phyloP scores from a whole-genome alignment of 2,329 filamentous ascomycete genomes.

The Plectosphaerella plurivora region DNA sequence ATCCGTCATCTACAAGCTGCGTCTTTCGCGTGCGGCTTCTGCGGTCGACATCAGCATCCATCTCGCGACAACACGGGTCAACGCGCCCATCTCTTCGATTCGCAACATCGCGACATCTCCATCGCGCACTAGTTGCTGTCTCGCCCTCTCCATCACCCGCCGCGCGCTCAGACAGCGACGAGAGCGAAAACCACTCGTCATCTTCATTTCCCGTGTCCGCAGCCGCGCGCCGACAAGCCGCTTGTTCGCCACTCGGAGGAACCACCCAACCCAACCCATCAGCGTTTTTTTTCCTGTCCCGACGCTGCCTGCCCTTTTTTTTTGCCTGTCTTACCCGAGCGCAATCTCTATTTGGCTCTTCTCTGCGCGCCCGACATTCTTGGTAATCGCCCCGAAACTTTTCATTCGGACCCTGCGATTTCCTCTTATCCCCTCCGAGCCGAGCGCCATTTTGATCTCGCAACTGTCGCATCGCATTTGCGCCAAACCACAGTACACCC shows the following conservation, averaged over 20 bases:
- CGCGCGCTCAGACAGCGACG: not conserved
- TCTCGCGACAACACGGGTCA: not conserved
- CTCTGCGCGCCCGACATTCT: not conserved
- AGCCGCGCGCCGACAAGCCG: not conserved
- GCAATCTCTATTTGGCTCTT: not conserved
- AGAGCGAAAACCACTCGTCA: not conserved
- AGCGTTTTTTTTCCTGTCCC: not conserved
- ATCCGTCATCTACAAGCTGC: not conserved
- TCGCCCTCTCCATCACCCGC: not conserved
- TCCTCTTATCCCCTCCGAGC: not conserved
- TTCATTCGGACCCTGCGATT: not conserved
- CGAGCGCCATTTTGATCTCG: not conserved
- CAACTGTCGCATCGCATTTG: slow-evolving; percentile 21
- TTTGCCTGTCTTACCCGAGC: not conserved
- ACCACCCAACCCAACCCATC: not conserved
- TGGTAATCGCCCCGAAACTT: not conserved
- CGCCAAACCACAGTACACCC: slow-evolving; percentile 38
- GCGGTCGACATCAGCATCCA: not conserved
- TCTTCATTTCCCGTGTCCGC: not conserved
- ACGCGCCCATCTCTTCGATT: not conserved
- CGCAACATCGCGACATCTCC: not conserved
- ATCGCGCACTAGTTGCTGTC: not conserved
- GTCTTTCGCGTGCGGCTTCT: not conserved
- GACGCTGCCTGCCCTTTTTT: not conserved
- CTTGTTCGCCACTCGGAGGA: not conserved